Conservation (phyloP, 2,329 filamentous ascomycete genomes). For the Penicillium fuscoglaucum region DNA sequence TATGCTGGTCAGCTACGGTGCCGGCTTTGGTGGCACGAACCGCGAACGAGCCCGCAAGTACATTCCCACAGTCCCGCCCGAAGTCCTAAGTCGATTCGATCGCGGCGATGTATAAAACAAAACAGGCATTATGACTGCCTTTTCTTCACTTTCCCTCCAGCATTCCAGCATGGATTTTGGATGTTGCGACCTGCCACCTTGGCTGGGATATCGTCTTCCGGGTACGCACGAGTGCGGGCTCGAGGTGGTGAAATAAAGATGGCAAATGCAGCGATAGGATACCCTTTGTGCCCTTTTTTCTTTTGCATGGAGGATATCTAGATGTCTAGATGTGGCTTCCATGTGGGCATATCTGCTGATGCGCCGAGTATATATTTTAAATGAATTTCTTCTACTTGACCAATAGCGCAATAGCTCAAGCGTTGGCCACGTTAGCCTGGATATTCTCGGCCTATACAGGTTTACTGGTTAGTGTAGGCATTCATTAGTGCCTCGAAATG, state of each 20-base stretch:
- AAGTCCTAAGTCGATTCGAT: constrained; percentile 88
- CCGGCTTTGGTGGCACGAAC: constrained; percentile 90
- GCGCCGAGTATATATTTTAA: constrained; percentile 12
- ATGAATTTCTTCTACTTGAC: not conserved
- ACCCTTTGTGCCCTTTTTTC: not conserved
- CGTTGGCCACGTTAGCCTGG: not conserved
- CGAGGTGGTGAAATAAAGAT: not conserved
- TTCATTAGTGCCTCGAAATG: no score
- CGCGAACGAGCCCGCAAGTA: constrained; percentile 91
- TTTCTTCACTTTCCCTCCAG: not conserved
- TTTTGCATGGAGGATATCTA: not conserved
- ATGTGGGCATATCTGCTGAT: not conserved
- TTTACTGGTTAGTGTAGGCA: no score
- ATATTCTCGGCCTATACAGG: no score
- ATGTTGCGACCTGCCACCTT: not conserved
- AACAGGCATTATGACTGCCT: not conserved
- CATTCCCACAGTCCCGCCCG: constrained; percentile 89
- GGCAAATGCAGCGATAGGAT: not conserved
- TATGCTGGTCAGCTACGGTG: constrained; percentile 94
- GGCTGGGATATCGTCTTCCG: not conserved
- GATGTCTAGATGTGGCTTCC: constrained; percentile 7
- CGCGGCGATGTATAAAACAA: constrained; percentile 36
- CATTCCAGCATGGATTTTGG: not conserved
- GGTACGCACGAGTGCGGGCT: not conserved
- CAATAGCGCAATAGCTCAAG: not conserved